Evolutionary conservation across 208 protist species (phyloP).

Genomic region (Crithidia brevicula): DNA sequence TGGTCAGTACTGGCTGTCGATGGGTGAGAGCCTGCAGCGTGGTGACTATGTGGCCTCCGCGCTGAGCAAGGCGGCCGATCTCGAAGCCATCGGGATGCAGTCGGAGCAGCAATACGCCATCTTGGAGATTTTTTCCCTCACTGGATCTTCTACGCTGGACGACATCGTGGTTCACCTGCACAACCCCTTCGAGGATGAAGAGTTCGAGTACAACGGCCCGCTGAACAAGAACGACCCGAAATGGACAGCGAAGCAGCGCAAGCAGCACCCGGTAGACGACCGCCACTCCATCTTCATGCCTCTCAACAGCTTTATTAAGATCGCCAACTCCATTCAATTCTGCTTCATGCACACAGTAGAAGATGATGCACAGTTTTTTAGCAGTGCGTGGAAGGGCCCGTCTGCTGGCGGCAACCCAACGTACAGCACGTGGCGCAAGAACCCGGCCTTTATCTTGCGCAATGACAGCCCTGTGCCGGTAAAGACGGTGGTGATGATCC

Average conservation of each 20-base stretch:
- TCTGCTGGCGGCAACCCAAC: conserved; percentile 74
- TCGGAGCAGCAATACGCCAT: conserved; percentile 71
- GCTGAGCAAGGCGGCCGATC: conserved; percentile 36
- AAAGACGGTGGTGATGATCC: conserved; percentile 48
- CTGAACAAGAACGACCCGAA: conserved; percentile 53
- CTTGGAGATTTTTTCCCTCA: conserved; percentile 63
- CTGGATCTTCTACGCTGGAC: conserved; percentile 42
- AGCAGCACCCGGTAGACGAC: conserved; percentile 51
- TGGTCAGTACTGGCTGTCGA: conserved; percentile 52
- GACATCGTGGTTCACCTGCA: conserved; percentile 71
- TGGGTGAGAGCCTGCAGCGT: conserved; percentile 43
- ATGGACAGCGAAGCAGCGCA: conserved; percentile 54
- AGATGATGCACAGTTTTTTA: conserved; percentile 37
- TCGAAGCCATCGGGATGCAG: conserved; percentile 63
- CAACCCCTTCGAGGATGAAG: conserved; percentile 72
- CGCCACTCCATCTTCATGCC: conserved; percentile 66
- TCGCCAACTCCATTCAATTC: conserved; percentile 55
- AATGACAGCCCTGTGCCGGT: conserved; percentile 38
- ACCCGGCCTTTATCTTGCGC: conserved; percentile 70
- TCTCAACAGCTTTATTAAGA: conserved; percentile 52
- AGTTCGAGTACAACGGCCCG: conserved; percentile 59
- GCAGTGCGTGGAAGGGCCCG: conserved; percentile 46
- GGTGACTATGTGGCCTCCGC: conserved; percentile 67
- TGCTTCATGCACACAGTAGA: conserved; percentile 61
- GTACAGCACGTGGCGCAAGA: conserved; percentile 71